Conservation (phyloP, 768 basidiomycete species). For the Boletus pseudo-olivaceus region DNA sequence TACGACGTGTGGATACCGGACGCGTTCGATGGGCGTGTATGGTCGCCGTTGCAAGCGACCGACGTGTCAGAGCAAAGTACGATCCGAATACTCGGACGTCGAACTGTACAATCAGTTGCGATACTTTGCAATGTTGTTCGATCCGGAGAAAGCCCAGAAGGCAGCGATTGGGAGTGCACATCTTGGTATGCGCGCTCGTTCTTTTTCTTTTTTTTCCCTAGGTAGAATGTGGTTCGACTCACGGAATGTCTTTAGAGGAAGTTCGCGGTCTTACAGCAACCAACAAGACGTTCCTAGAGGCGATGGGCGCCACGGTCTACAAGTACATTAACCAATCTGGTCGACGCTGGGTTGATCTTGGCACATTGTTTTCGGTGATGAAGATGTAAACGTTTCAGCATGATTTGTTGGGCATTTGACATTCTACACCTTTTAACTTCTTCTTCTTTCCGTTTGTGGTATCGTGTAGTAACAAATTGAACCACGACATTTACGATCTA, state of each 20-base stretch:
- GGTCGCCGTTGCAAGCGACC: conserved; percentile 72
- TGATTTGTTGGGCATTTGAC: not conserved
- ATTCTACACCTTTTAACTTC: not conserved
- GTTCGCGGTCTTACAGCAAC: conserved; percentile 45
- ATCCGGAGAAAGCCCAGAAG: conserved; percentile 58
- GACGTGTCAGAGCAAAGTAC: conserved; percentile 9
- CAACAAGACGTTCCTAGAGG: conserved; percentile 50
- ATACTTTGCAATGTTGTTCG: conserved; percentile 78
- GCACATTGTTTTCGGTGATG: conserved; percentile 79
- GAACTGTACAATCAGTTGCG: conserved; percentile 88
- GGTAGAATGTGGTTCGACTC: not conserved
- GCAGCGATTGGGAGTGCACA: conserved; percentile 45
- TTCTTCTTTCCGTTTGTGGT: conserved; percentile 3
- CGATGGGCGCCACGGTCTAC: conserved; percentile 57
- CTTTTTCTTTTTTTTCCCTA: not conserved
- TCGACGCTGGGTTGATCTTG: conserved; percentile 85
- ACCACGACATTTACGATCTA: conserved; percentile 30
- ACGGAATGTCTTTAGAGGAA: conserved; percentile 43
- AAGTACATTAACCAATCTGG: conserved; percentile 87
- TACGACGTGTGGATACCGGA: conserved; percentile 73
- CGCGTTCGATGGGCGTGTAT: conserved; percentile 94
- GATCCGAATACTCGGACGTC: conserved; percentile 71
- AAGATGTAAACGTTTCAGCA: conserved; percentile 40
- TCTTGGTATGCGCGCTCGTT: conserved; percentile 32
- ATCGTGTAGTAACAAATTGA: conserved; percentile 10